A percentile compares a stretch with the other conserved stretches of the same genome.
Evolutionary conservation across 2,329 filamentous ascomycete genomes (phyloP).

Genomic region (Beauveria asiatica): DNA sequence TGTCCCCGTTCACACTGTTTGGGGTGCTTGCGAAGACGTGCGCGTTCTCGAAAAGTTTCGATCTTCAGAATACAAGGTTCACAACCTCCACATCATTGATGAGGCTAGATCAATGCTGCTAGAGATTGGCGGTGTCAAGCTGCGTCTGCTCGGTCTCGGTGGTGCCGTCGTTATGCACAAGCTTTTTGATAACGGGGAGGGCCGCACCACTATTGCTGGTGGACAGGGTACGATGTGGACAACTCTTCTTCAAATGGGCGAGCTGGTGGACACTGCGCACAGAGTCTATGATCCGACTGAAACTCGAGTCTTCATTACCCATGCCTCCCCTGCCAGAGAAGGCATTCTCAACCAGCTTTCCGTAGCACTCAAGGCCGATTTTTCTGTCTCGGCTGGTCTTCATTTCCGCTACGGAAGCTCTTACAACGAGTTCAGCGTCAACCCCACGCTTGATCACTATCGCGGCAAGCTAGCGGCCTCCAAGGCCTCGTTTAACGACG

Average conservation of each 20-base stretch:
- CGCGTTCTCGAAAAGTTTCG: conserved; percentile 95
- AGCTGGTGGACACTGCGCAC: conserved; percentile 94
- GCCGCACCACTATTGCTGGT: conserved; percentile 93
- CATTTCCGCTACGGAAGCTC: conserved; percentile 99
- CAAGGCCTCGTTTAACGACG: conserved; percentile 97
- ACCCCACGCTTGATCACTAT: conserved; percentile 95
- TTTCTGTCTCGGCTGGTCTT: conserved; percentile 92
- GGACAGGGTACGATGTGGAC: conserved; percentile 99
- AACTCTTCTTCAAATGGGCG: conserved; percentile 93
- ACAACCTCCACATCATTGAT: conserved; percentile 96
- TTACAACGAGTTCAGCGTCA: conserved; percentile 99
- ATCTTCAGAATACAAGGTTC: conserved; percentile 94
- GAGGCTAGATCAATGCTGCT: conserved; percentile 93
- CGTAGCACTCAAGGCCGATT: conserved; percentile 94
- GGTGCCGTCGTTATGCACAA: conserved; percentile 99
- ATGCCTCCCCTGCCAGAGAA: conserved; percentile 92
- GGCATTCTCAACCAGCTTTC: conserved; percentile 96
- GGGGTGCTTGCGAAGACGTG: conserved; percentile 98
- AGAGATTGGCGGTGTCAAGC: conserved; percentile 91
- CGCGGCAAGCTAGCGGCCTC: conserved; percentile 96
- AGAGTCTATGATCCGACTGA: conserved; percentile 97
- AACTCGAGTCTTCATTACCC: conserved; percentile 92
- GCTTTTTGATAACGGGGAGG: conserved; percentile 97
- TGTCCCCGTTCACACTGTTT: conserved; percentile 95
- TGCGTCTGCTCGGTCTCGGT: conserved; percentile 84